Percentiles rank a stretch among this genome's conserved stretches.
These are phyloP conservation scores for Phialophora macrospora DNA, from an alignment of 2,329 filamentous ascomycete species.

Conservation along the genomic window DNA sequence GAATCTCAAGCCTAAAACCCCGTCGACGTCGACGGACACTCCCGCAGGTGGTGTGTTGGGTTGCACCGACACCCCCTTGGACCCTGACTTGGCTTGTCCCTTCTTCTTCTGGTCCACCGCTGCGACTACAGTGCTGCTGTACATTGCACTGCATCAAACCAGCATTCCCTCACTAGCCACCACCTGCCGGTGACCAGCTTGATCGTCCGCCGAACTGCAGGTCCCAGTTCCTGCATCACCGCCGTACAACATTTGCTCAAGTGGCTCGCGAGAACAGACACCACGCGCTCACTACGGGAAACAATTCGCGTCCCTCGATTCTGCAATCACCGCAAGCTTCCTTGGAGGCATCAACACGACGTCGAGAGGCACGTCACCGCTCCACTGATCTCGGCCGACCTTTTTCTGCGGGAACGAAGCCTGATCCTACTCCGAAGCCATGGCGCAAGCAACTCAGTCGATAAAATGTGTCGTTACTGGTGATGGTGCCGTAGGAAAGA, in stretches of 20 bases:
- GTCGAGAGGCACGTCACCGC: background rate
- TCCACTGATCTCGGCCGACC: background rate
- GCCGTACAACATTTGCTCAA: slow-evolving; percentile 27
- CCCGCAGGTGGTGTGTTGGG: slow-evolving; percentile 15
- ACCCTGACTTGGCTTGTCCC: slow-evolving; percentile 26
- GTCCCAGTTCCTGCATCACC: slow-evolving; percentile 22
- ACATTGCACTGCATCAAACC: slow-evolving; percentile 15
- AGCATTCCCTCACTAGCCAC: slow-evolving; percentile 7
- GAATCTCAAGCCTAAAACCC: slow-evolving; percentile 17
- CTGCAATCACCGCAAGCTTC: background rate
- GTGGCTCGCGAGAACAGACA: slow-evolving; percentile 13
- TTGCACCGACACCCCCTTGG: slow-evolving; percentile 19
- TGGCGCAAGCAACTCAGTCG: slow-evolving; percentile 38
- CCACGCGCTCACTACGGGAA: slow-evolving; percentile 32
- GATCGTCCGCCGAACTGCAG: slow-evolving; percentile 18
- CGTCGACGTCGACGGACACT: slow-evolving; percentile 21
- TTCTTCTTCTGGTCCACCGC: slow-evolving; percentile 13
- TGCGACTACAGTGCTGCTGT: slow-evolving; percentile 12
- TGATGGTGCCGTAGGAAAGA: slow-evolving; percentile 99
- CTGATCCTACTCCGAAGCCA: slow-evolving; percentile 6
- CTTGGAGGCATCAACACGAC: background rate
- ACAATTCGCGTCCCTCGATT: slow-evolving; percentile 29
- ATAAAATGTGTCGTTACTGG: slow-evolving; percentile 93
- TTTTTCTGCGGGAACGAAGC: background rate
- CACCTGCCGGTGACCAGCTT: slow-evolving; percentile 1